Conservation (phyloP, 225 moss, liverwort and hornwort genomes). For the Takakia lepidozioides region DNA sequence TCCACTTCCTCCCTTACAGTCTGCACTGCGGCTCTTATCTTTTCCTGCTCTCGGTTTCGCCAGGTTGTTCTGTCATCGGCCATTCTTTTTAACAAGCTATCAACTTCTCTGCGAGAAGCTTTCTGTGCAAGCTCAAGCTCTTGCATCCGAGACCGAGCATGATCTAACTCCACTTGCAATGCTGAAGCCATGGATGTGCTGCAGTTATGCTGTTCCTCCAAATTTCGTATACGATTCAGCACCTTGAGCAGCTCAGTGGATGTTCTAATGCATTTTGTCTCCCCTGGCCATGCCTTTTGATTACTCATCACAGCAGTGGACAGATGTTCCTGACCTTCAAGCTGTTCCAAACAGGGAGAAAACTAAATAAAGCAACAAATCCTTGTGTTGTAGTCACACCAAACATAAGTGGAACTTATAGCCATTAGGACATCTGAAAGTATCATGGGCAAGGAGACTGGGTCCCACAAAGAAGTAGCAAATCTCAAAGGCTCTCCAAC, state of each 20-base stretch:
- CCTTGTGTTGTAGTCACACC: no score
- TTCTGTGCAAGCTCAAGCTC: constrained; percentile 82
- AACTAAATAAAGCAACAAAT: no score
- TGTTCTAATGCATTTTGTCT: constrained; percentile 11
- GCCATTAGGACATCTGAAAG: no score
- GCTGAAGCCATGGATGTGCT: constrained; percentile 37
- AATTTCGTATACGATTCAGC: constrained; percentile 58
- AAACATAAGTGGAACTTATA: no score
- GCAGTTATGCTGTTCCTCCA: constrained; percentile 61
- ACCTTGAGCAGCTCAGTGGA: constrained; percentile 68
- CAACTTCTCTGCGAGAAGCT: constrained; percentile 57
- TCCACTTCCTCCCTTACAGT: constrained; percentile 69
- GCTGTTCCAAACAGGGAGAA: constrained; percentile 1
- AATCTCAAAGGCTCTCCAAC: no score
- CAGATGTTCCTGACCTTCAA: constrained; percentile 26
- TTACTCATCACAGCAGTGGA: no score
- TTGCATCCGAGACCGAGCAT: constrained; percentile 54
- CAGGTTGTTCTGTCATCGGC: constrained; percentile 59
- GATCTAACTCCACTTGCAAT: constrained; percentile 60
- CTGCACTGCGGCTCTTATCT: constrained; percentile 53
- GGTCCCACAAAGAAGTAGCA: no score
- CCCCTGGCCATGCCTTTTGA: no score
- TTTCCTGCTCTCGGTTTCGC: constrained; percentile 82
- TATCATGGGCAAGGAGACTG: no score
- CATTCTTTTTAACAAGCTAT: constrained; percentile 57